These are phyloP conservation scores for Russula sp. DNA, from an alignment of 768 basidiomycete species.

Conservation along the genomic window DNA sequence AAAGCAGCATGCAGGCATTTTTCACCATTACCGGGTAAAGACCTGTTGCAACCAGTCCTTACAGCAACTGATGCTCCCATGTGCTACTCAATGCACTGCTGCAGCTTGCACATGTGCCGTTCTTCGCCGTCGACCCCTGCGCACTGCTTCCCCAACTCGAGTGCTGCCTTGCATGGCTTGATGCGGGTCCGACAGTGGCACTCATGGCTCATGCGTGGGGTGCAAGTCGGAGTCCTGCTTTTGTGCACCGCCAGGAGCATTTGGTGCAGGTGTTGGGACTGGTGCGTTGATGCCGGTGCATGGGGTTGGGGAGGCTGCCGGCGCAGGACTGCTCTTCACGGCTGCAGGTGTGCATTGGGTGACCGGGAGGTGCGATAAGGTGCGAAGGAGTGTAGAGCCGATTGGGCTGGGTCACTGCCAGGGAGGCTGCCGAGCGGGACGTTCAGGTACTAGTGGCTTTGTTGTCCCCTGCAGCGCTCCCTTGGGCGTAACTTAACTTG, in stretches of 20 bases:
- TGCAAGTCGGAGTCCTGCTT: constrained; percentile 28
- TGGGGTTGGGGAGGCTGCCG: constrained; percentile 23
- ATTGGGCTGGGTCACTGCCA: too few species aligned
- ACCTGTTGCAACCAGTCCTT: too few species aligned
- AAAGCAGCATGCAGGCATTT: too few species aligned
- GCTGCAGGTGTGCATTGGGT: constrained; percentile 25
- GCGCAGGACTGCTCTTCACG: constrained; percentile 25
- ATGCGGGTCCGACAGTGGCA: constrained; percentile 5
- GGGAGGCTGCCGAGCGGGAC: constrained; percentile 30
- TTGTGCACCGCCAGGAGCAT: constrained; percentile 17
- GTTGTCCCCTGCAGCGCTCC: too few species aligned
- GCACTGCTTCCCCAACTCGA: constrained; percentile 21
- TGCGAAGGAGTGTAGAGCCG: constrained; percentile 27
- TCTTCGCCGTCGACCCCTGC: constrained; percentile 13
- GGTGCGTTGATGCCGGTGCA: constrained; percentile 19
- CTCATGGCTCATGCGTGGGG: constrained; percentile 28
- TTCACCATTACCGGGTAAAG: too few species aligned
- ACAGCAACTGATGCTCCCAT: constrained; percentile 6
- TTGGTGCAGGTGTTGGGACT: constrained; percentile 22
- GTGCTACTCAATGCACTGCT: constrained; percentile 25
- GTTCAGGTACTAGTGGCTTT: constrained; percentile 19
- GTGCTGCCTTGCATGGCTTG: constrained; percentile 21
- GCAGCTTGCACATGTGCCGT: constrained; percentile 21
- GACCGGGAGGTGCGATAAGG: constrained; percentile 28
- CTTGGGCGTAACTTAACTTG: too few species aligned